Conservation (phyloP, 106 monocot species). For the Chionographis japonica region DNA sequence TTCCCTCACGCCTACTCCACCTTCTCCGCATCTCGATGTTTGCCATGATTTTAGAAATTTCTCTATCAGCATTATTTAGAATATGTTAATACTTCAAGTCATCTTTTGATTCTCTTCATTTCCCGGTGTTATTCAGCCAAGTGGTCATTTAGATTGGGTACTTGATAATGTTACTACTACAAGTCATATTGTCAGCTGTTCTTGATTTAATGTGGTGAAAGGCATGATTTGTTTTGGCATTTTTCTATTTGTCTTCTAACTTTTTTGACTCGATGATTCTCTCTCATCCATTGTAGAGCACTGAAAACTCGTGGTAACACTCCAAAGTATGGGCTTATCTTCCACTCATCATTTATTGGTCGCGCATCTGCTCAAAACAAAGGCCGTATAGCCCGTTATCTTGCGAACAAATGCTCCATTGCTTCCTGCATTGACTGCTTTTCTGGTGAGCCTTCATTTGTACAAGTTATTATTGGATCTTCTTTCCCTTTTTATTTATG, state of each 20-base stretch:
- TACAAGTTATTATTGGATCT: background rate
- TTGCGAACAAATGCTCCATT: conserved; percentile 96
- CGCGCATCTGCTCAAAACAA: conserved; percentile 83
- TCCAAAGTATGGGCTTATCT: conserved; percentile 96
- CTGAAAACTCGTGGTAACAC: conserved; percentile 91
- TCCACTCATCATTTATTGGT: conserved; percentile 95
- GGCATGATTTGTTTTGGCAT: too few species aligned
- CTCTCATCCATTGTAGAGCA: conserved; percentile 35
- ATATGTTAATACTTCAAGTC: background rate
- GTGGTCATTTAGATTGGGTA: too few species aligned
- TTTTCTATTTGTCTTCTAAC: too few species aligned
- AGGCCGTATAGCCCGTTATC: conserved; percentile 95
- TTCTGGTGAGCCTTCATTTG: conserved; percentile 42
- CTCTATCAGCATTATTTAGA: background rate
- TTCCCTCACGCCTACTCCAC: conserved; percentile 9
- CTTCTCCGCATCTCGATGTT: too few species aligned
- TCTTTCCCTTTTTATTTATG: too few species aligned
- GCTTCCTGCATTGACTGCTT: conserved; percentile 96
- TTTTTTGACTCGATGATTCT: too few species aligned
- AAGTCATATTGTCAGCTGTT: too few species aligned
- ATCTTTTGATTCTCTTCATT: background rate
- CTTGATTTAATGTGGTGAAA: too few species aligned
- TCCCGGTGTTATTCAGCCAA: too few species aligned
- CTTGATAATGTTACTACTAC: too few species aligned
- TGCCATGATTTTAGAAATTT: too few species aligned